Evolutionary conservation across 176 grass and related monocot species (phyloP), one percentile per base, ranked within the genome.

Genomic region (Ananas comosus): DNA sequence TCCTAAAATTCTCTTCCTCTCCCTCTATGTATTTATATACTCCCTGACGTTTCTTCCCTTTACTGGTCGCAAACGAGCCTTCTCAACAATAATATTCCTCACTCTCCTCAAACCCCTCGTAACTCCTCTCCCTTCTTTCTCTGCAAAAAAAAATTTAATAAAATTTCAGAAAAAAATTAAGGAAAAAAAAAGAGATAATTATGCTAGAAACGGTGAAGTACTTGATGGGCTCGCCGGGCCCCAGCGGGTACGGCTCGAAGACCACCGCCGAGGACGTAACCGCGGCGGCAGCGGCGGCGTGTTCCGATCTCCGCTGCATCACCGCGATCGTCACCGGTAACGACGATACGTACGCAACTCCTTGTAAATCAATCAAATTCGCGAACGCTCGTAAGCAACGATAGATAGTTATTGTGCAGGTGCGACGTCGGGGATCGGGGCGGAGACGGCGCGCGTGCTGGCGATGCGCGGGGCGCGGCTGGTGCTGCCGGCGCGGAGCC

Each of bases 361-460:
- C 33, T 6, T 42, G 5, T 80, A 29, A 51, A 29, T 14, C 11
- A 13, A 64, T 72, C 4, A 42, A 42, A 42, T 42, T 42, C 33
- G 22, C 29, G 4, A 33, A 33, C 5, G 29, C 29, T 33, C 29
- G 3, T 33, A 33, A 33, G 4, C 6, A 5, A 33, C 29, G 3
- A 59, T 58, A 17, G 14, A 1, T 58, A 17, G 14, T 1, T 58
- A 1, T 76, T n/a, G 67, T 28, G 56, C 64, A 84, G 88, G 87
- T 33, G 94, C 94, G 4, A 99, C 94, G 47, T 99, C 94, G 12
- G 94, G 94, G 23, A 99, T 97, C 58, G 94, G 94, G 0, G 89
- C 84, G 0, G 94, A 97, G 82, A 97, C 89, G 51, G 94, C 94
- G 48, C 84, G 89, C 2, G 89, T 92, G 66, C 89, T 99, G 63